phyloP scores from a whole-genome alignment of 495 filamentous ascomycete genomes.

The Cryomyces minteri region DNA sequence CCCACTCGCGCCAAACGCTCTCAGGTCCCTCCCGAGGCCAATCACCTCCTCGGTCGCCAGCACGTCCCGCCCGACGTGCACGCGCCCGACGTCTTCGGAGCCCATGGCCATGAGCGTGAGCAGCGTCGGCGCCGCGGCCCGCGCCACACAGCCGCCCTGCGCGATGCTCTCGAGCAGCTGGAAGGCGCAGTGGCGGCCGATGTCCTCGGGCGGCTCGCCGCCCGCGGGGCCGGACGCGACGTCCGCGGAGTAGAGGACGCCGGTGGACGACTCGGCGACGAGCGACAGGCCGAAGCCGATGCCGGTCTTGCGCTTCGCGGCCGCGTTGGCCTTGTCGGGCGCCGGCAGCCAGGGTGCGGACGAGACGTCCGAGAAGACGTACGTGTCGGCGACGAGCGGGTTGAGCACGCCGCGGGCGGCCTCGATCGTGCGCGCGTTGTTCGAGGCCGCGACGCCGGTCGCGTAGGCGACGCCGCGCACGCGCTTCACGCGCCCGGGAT shows the following conservation, averaged over 20 bases:
- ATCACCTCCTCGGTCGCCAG: constrained; percentile 63
- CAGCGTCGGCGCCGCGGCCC: constrained; percentile 47
- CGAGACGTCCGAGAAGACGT: constrained; percentile 60
- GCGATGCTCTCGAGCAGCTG: constrained; percentile 72
- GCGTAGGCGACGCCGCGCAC: constrained; percentile 88
- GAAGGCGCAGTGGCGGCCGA: constrained; percentile 71
- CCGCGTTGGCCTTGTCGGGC: constrained; percentile 37
- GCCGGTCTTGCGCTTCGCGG: constrained; percentile 47
- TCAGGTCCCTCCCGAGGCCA: constrained; percentile 62
- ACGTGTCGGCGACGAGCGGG: constrained; percentile 66
- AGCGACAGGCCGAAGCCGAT: constrained; percentile 83
- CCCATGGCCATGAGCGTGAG: constrained; percentile 95
- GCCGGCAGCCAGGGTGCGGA: constrained; percentile 51
- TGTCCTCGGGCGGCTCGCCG: constrained; percentile 71
- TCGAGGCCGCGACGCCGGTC: constrained; percentile 71
- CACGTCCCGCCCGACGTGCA: constrained; percentile 53
- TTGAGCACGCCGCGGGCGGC: constrained; percentile 76
- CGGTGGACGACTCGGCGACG: constrained; percentile 78
- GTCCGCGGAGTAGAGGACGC: constrained; percentile 75
- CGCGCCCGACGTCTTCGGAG: constrained; percentile 47
- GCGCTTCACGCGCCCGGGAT: constrained; percentile 70
- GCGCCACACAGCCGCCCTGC: constrained; percentile 65
- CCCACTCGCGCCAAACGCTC: constrained; percentile 63
- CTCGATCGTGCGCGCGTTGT: constrained; percentile 92
- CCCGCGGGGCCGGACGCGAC: constrained; percentile 63